These are phyloP conservation scores for Heliamphora pulchella DNA, from an alignment of 179 eudicot species.

Conservation along the genomic window DNA sequence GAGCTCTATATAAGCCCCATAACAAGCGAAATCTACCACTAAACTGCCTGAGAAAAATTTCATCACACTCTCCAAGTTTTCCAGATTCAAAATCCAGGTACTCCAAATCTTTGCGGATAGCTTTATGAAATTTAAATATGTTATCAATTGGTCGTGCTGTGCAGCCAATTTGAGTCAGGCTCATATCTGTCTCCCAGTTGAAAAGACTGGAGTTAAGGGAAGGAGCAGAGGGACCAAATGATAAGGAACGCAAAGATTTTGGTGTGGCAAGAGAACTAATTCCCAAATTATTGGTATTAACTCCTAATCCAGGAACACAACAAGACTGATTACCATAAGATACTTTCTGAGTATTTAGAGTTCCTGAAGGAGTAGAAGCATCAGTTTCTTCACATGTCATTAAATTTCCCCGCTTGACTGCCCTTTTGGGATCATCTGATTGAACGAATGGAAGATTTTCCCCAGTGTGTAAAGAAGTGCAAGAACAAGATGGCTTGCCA, in stretches of 20 bases:
- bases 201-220: slow-evolving; percentile 85
- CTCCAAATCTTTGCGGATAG: slow-evolving; percentile 87
- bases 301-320: slow-evolving; percentile 86
- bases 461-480: slow-evolving; percentile 27
- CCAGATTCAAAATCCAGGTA: slow-evolving; percentile 84
- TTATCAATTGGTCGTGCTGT: slow-evolving; percentile 71
- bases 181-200: slow-evolving; percentile 77
- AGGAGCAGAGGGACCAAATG: slow-evolving; percentile 73
- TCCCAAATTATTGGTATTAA: slow-evolving; percentile 48
- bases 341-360: slow-evolving; percentile 25
- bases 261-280: slow-evolving; percentile 46
- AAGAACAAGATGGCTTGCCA: slow-evolving; percentile 26
- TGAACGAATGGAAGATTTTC: slow-evolving; percentile 19
- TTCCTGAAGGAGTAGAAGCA: slow-evolving; percentile 26
- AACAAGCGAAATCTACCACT: slow-evolving; percentile 76
- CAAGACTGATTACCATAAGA: slow-evolving; percentile 56
- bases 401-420: slow-evolving; percentile 28
- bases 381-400: background rate
- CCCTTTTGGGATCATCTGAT: slow-evolving; percentile 30
- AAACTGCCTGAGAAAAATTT: slow-evolving; percentile 67
- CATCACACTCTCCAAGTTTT: slow-evolving; percentile 60
- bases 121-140: slow-evolving; percentile 83
- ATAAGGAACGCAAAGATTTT: slow-evolving; percentile 72
- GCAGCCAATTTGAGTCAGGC: slow-evolving; percentile 39
- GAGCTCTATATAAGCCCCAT: slow-evolving; percentile 88